phyloP scores from a whole-genome alignment of 1,284 basidiomycete species.

The Fomitopsis schrenkii region DNA sequence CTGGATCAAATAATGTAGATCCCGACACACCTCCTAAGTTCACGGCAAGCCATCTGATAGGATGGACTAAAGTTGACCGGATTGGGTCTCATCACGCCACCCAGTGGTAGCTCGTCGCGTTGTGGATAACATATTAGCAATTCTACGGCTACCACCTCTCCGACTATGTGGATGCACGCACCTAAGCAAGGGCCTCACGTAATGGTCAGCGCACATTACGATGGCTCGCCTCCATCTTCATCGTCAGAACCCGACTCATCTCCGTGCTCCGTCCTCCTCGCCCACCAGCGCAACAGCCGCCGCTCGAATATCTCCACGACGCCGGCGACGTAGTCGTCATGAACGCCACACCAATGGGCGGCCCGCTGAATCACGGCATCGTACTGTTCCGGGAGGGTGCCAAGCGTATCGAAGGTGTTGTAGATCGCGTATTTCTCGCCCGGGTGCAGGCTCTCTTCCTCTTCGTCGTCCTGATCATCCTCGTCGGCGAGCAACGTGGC shows the following conservation, averaged over 20 bases:
- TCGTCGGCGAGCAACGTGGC: neutral
- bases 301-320: slow-evolving; percentile 61
- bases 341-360: slow-evolving; percentile 49
- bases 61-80: too few relatives aligned
- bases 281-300: slow-evolving; percentile 50
- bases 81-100: too few relatives aligned
- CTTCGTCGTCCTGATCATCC: slow-evolving; percentile 3
- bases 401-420: slow-evolving; percentile 53
- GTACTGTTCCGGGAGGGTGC: slow-evolving; percentile 48
- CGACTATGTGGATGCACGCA: too few relatives aligned
- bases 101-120: too few relatives aligned
- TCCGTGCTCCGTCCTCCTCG: slow-evolving; percentile 17
- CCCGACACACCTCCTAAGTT: too few relatives aligned
- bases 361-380: slow-evolving; percentile 43
- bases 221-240: neutral
- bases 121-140: too few relatives aligned
- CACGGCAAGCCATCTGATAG: too few relatives aligned
- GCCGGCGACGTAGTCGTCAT: slow-evolving; percentile 40
- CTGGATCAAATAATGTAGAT: too few relatives aligned
- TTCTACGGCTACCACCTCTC: too few relatives aligned
- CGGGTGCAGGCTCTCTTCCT: slow-evolving; percentile 30
- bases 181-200: neutral
- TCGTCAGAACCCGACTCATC: neutral
- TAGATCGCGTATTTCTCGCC: slow-evolving; percentile 59
- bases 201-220: neutral